phyloP scores from a whole-genome alignment of 1,284 basidiomycete genomes.

The Moesziomyces globuligerus region DNA sequence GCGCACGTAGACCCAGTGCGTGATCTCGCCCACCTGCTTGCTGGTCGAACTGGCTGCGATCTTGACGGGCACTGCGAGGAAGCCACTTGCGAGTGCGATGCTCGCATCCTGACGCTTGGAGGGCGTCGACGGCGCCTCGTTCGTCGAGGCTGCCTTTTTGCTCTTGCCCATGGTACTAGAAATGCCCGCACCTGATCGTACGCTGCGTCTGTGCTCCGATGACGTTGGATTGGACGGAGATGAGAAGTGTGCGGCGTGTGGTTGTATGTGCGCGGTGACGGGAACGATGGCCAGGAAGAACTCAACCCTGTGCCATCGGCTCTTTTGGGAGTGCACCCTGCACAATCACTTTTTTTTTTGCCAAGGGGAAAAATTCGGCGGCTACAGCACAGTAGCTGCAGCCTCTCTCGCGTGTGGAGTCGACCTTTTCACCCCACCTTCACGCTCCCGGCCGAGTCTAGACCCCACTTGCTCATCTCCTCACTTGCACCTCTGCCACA shows the following conservation, averaged over 20 bases:
- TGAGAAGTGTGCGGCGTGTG: not conserved
- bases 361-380: not conserved
- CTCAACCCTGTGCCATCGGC: too few species aligned
- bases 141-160: not conserved
- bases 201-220: too few species aligned
- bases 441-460: not conserved
- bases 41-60: conserved; percentile 2
- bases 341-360: not conserved
- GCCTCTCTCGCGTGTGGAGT: not conserved
- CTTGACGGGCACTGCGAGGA: conserved; percentile 30
- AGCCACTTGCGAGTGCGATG: conserved; percentile 24
- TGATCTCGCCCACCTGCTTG: not conserved
- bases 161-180: conserved; percentile 19
- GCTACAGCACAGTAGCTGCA: too few species aligned
- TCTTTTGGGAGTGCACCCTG: too few species aligned
- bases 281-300: too few species aligned
- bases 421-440: not conserved
- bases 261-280: too few species aligned
- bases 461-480: not conserved
- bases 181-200: too few species aligned
- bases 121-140: not conserved
- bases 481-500: too few species aligned
- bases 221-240: too few species aligned
- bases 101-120: not conserved
- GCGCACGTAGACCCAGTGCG: conserved; percentile 40